phyloP scores from a whole-genome alignment of 2,329 filamentous ascomycete species.

The Calonectria leucothoes region DNA sequence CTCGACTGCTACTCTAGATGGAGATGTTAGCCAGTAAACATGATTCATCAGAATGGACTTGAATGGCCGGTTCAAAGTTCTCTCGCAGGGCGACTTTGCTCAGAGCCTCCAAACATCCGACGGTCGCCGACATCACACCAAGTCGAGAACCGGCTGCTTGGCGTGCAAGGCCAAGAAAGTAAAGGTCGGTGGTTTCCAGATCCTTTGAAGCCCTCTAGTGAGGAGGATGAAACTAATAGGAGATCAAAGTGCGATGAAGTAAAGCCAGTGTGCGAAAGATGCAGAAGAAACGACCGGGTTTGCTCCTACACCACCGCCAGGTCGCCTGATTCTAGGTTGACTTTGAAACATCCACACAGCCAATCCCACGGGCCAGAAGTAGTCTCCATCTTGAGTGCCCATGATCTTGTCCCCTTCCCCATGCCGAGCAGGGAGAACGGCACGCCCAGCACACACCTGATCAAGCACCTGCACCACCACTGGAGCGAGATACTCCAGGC shows the following conservation, averaged over 20 bases:
- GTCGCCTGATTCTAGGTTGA: neutral
- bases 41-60: neutral
- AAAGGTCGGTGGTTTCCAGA: neutral
- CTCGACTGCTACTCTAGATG: neutral
- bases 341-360: neutral
- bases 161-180: constrained; percentile 21
- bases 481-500: constrained; percentile 7
- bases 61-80: neutral
- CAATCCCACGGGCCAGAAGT: neutral
- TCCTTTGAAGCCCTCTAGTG: too few relatives aligned
- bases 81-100: constrained; percentile 11
- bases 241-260: constrained; percentile 10
- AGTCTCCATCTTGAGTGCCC: neutral
- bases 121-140: neutral
- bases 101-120: neutral
- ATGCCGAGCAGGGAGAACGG: constrained; percentile 1
- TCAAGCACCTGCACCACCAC: constrained; percentile 5
- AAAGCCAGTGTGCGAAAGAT: constrained; percentile 4
- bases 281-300: constrained; percentile 1
- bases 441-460: constrained; percentile 4
- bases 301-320: constrained; percentile 10
- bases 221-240: neutral
- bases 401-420: neutral
- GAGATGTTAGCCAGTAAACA: neutral
- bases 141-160: constrained; percentile 7